Evolutionary conservation across 2,329 filamentous ascomycete species (phyloP), one percentile per base, ranked within the genome.

Genomic region (Fusarium sp.): DNA sequence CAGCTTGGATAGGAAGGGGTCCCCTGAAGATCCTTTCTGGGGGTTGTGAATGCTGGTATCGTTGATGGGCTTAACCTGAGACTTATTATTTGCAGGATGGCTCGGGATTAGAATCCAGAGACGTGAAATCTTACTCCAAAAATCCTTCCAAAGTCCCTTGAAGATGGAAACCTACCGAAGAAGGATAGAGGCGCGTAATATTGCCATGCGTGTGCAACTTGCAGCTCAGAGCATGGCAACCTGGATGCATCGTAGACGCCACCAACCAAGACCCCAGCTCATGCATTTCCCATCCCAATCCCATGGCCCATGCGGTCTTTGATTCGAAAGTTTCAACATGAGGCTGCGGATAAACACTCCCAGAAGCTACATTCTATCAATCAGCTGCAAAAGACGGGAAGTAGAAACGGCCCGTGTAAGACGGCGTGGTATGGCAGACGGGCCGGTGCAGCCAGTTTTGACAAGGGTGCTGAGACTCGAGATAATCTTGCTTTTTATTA

Each of bases 251-350:
- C n/a, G 31, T 36, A 49, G 54, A 57, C 55, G 57, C 58, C 46
- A 51, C 57, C 59, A 62, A 50, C 62, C 40, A 42, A 15, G 24
- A 34, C 53, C 46, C 45, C 50, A n/a, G 43, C 17, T 47, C 55
- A 58, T 53, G 49, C 56, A 33, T 66, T 31, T 51, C 36, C 38
- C 19, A 49, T 40, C 56, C 62, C 63, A 73, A 70, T 65, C 61
- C 38, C 46, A 53, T 69, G 69, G 63, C 55, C 65, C 51, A 73
- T 73, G 71, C 71, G 61, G 51, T 49, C 63, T 67, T 62, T 51
- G 43, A 33, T 45, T 42, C 24, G 44, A 44, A 17, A 42, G 26
- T 42, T 26, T 14, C 19, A 40, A 28, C 24, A 51, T 21, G 34
- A 51, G 6, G 6, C n/a, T 24, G 40, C 45, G 51, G 64, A 39